Evolutionary conservation across 179 eudicot species (phyloP).

Genomic region (Silene vulgaris): DNA sequence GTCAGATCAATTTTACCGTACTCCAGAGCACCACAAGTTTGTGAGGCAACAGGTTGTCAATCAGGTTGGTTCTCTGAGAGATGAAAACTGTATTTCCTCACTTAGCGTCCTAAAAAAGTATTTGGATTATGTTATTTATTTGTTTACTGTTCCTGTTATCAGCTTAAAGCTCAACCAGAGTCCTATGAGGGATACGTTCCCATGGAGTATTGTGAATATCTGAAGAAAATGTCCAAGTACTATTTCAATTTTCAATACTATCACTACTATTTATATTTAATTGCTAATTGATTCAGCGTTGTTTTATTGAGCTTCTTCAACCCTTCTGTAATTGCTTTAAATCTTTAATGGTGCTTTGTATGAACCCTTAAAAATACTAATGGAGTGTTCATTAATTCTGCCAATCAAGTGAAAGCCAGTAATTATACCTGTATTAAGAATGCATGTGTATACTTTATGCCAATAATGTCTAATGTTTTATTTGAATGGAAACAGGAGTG

Average conservation of each 20-base stretch:
- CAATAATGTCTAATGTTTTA: not conserved
- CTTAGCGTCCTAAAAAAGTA: not conserved
- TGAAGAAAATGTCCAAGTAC: constrained; percentile 58
- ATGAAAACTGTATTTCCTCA: not conserved
- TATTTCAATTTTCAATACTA: constrained; percentile 16
- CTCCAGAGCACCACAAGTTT: constrained; percentile 76
- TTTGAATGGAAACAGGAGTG: constrained; percentile 39
- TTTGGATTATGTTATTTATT: not conserved
- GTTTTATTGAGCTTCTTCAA: not conserved
- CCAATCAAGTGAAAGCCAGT: not conserved
- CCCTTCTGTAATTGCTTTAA: not conserved
- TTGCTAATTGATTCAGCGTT: constrained; percentile 8
- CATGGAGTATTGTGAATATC: constrained; percentile 57
- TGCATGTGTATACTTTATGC: not conserved
- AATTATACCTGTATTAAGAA: not conserved
- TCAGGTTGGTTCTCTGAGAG: constrained; percentile 45
- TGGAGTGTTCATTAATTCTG: not conserved
- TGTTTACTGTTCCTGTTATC: constrained; percentile 18
- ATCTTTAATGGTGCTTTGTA: too few relatives aligned
- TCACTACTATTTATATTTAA: not conserved
- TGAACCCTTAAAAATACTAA: not conserved
- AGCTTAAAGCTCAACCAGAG: constrained; percentile 54
- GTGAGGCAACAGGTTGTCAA: constrained; percentile 66
- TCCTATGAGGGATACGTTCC: constrained; percentile 58
- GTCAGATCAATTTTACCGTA: constrained; percentile 76